Base-by-base conservation (phyloP, 176 grass and related monocot genomes). In the Avena atlantica region DNA sequence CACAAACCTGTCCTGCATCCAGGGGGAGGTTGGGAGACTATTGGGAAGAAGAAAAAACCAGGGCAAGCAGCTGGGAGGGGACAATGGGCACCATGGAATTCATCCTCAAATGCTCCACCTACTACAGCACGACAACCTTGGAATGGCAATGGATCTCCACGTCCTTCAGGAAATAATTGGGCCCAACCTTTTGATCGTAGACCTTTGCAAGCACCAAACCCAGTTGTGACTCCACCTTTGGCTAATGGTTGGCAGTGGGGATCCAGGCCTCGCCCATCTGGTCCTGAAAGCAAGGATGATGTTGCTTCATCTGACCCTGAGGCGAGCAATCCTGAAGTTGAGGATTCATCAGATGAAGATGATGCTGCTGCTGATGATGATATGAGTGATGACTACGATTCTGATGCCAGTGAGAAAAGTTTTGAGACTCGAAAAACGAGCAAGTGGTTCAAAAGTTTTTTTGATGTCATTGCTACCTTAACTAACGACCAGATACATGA, bases 381-480 rank as follows among this genome's bases (percentile, higher is more conserved):
- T 55, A 77, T 77, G 74, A 77, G 74, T 10, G 74, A 98, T 86
- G 90, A 94, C 1, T 96, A 90, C 62, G 97, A 94, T 88, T 99
- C 97, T 63, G 94, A 99, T 91, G 85, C 50, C 14, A 94, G 89
- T 56, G 84, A 92, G 72, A 96, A 89, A 74, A 99, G 97, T 87
- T 90, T 88, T 60, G 94, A 87, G 52, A 91, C 92, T 62, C 87
- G 92, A n/a, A 96, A 99, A 83, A 81, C 21, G 31, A 96, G 93
- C 73, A 94, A 89, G 77, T 90, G 90, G 94, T 96, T 96, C 71
- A 99, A 90, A 79, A 19, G 78, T 16, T 99, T 99, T 73, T 99
- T 99, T 81, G 89, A 87, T 68, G 67, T 36, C 21, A 58, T 99
- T 48, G 89, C 87, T 42, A 74, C 62, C 34, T 65, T 99, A 57